These are phyloP conservation scores for Haberlea rhodopensis DNA, from an alignment of 257 asterid genomes.

Conservation along the genomic window DNA sequence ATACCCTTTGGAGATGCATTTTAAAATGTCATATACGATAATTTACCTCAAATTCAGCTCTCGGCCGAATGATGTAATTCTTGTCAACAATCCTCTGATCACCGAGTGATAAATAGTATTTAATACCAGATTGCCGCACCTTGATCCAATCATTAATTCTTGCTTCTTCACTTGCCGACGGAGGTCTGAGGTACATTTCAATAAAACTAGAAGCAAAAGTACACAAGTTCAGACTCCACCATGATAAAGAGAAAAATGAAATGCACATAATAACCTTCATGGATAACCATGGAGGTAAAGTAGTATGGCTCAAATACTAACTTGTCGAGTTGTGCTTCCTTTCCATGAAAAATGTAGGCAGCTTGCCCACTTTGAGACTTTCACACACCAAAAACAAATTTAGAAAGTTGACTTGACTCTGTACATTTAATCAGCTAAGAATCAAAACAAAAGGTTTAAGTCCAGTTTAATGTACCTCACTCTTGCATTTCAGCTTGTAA, in stretches of 20 bases:
- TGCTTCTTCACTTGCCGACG: conserved; percentile 98
- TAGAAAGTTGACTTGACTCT: conserved; percentile 10
- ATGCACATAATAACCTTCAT: conserved; percentile 34
- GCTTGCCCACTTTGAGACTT: conserved; percentile 62
- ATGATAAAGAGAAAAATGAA: conserved; percentile 36
- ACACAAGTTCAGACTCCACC: conserved; percentile 46
- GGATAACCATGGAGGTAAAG: conserved; percentile 20
- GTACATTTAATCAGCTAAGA: neutral
- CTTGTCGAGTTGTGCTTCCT: conserved; percentile 81
- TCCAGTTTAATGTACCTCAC: conserved; percentile 59
- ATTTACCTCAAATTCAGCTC: conserved; percentile 97
- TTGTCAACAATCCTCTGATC: conserved; percentile 98
- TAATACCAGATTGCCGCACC: conserved; percentile 98
- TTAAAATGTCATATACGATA: neutral
- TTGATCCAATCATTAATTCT: conserved; percentile 98
- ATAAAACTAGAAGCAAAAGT: conserved; percentile 75
- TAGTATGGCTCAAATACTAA: conserved; percentile 44
- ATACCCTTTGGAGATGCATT: neutral
- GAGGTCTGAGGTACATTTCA: conserved; percentile 99
- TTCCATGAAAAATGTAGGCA: conserved; percentile 59
- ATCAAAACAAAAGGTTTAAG: neutral
- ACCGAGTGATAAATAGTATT: conserved; percentile 87
- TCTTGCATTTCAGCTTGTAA: conserved; percentile 94
- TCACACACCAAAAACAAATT: conserved; percentile 23
- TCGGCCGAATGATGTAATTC: conserved; percentile 86